phyloP scores from a whole-genome alignment of 2,329 filamentous ascomycete species.

The Fusarium anguioides region DNA sequence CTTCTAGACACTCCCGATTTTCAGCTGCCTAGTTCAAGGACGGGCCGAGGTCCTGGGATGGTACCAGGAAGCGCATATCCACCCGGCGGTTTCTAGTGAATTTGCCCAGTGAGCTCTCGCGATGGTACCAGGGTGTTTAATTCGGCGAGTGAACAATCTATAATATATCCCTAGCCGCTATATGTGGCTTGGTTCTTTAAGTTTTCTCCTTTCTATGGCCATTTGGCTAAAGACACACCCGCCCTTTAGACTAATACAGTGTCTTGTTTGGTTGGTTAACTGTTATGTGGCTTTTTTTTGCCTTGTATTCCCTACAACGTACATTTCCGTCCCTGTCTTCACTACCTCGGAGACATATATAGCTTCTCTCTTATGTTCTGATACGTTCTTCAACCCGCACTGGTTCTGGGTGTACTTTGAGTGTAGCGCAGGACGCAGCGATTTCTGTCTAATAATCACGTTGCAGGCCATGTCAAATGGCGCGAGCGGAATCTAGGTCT shows the following conservation, averaged over 20 bases:
- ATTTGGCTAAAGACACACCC: slow-evolving; percentile 21
- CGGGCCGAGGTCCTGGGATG: slow-evolving; percentile 55
- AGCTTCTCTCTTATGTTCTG: not conserved
- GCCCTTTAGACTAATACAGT: slow-evolving; percentile 23
- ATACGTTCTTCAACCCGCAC: slow-evolving; percentile 3
- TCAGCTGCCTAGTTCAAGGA: slow-evolving; percentile 67
- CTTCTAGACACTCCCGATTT: slow-evolving; percentile 91
- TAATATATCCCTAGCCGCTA: slow-evolving; percentile 1
- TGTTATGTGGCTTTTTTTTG: not conserved
- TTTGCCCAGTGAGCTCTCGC: slow-evolving; percentile 4
- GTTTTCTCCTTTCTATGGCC: slow-evolving; percentile 7
- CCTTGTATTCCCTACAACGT: not conserved
- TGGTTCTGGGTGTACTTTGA: not conserved
- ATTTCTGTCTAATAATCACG: not conserved
- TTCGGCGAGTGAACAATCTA: not conserved
- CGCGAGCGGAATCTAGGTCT: not conserved
- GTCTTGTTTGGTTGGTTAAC: slow-evolving; percentile 14
- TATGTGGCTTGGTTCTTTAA: slow-evolving; percentile 2
- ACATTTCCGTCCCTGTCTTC: slow-evolving; percentile 5
- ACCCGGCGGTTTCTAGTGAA: slow-evolving; percentile 46
- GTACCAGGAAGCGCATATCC: slow-evolving; percentile 67
- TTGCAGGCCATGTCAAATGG: not conserved
- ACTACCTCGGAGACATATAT: slow-evolving; percentile 16
- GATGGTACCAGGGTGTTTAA: not conserved
- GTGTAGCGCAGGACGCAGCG: slow-evolving; percentile 5